Percentiles rank a stretch among this genome's conserved stretches.
These are phyloP conservation scores for Kingdonia uniflora DNA, from an alignment of 164 flowering plant genomes.

Conservation along the genomic window DNA sequence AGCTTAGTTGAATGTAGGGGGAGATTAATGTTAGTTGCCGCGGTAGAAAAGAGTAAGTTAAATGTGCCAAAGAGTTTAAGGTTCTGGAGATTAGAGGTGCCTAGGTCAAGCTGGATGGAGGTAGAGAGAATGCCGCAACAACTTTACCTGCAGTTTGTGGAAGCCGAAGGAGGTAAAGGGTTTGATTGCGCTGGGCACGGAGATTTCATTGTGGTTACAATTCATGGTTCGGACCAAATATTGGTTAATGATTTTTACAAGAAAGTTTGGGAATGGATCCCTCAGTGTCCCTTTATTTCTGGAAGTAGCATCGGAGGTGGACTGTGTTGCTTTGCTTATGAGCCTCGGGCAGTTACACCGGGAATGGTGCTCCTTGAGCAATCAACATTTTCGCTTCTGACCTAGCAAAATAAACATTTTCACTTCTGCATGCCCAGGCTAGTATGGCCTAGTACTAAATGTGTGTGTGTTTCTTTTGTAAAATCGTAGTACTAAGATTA, in stretches of 20 bases:
- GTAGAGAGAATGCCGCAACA: conserved; percentile 84
- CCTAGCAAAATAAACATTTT: too few relatives aligned
- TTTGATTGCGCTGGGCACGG: conserved; percentile 76
- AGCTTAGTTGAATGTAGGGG: conserved; percentile 64
- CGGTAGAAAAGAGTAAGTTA: conserved; percentile 88
- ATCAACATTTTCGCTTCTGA: too few relatives aligned
- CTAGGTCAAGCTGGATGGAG: conserved; percentile 65
- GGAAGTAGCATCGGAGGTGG: conserved; percentile 12
- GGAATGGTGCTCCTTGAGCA: too few relatives aligned
- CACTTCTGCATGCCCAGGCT: too few relatives aligned
- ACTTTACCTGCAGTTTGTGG: conserved; percentile 50
- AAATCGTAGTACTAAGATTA: too few relatives aligned
- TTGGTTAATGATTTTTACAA: conserved; percentile 47
- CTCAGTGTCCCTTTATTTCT: conserved; percentile 35
- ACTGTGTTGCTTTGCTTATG: conserved; percentile 65
- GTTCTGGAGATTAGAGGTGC: conserved; percentile 56
- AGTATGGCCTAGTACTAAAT: too few relatives aligned
- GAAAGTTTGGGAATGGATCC: conserved; percentile 80
- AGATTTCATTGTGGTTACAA: conserved; percentile 43
- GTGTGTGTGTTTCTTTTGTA: too few relatives aligned
- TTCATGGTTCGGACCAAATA: conserved; percentile 33
- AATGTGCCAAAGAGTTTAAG: conserved; percentile 78
- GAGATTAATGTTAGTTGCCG: conserved; percentile 62
- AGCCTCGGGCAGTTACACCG: conserved; percentile 69
- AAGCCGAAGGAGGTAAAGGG: conserved; percentile 49